Evolutionary conservation across 1,139 yeast genomes (phyloP).

Genomic region (Taphrina pruni): DNA sequence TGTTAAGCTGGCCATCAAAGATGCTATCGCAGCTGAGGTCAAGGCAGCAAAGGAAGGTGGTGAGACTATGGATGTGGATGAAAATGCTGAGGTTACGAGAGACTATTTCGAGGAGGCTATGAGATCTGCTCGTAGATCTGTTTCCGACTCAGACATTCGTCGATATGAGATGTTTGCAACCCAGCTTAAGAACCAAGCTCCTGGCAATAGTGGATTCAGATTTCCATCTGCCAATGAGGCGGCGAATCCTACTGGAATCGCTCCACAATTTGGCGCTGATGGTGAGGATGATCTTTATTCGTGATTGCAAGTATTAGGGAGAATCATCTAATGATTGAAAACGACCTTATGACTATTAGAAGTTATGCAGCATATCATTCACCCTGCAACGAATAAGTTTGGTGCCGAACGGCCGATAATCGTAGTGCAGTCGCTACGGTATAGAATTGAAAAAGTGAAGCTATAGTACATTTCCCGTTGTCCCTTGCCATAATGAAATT

Average conservation of each 20-base stretch:
- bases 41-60: constrained; percentile 58
- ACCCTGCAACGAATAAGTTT: no score
- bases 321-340: not conserved
- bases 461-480: no score
- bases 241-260: constrained; percentile 51
- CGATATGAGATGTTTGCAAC: constrained; percentile 99
- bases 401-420: no score
- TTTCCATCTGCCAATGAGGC: constrained; percentile 50
- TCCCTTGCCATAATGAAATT: no score
- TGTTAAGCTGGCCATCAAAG: constrained; percentile 98
- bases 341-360: constrained; percentile 9
- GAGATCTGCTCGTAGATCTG: constrained; percentile 98
- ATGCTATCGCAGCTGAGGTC: constrained; percentile 81
- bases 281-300: constrained; percentile 91
- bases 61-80: constrained; percentile 66
- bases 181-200: constrained; percentile 83
- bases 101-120: constrained; percentile 97
- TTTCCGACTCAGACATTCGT: constrained; percentile 94
- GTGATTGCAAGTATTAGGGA: not conserved
- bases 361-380: not conserved
- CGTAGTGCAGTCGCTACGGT: no score
- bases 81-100: constrained; percentile 91
- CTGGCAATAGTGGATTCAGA: constrained; percentile 69
- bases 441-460: no score
- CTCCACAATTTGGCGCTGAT: constrained; percentile 69